Conservation (phyloP, 2,329 filamentous ascomycete species). For the Arthrocladium fulminans region DNA sequence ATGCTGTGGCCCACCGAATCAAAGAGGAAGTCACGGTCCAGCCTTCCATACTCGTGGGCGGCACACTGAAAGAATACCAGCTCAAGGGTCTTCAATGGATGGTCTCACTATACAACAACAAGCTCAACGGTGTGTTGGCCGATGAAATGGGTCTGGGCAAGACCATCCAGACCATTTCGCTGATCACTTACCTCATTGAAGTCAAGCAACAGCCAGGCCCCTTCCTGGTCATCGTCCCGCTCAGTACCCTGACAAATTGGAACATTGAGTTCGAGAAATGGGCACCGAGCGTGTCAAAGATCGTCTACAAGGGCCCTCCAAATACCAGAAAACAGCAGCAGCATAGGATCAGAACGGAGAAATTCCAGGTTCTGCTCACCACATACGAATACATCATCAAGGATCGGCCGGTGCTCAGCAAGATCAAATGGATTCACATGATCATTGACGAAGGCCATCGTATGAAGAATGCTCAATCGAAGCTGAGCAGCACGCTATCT, state of each 20-base stretch:
- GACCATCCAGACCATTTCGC: slow-evolving; percentile 96
- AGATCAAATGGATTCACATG: slow-evolving; percentile 99
- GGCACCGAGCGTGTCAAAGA: slow-evolving; percentile 75
- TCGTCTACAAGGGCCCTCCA: slow-evolving; percentile 96
- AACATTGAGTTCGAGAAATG: slow-evolving; percentile 98
- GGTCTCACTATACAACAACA: slow-evolving; percentile 99
- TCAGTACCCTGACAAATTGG: slow-evolving; percentile 98
- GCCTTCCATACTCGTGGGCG: slow-evolving; percentile 78
- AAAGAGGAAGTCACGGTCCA: slow-evolving; percentile 85
- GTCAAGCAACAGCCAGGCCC: slow-evolving; percentile 85
- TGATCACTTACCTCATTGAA: slow-evolving; percentile 96
- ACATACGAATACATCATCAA: slow-evolving; percentile 99
- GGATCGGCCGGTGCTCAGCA: slow-evolving; percentile 85
- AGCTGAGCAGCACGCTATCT: slow-evolving; percentile 88
- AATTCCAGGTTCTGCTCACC: slow-evolving; percentile 92
- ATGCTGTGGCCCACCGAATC: slow-evolving; percentile 91
- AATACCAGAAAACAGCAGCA: slow-evolving; percentile 80
- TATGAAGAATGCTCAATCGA: slow-evolving; percentile 98
- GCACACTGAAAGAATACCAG: slow-evolving; percentile 93
- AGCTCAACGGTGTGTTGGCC: slow-evolving; percentile 94
- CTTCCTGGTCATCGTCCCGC: slow-evolving; percentile 90
- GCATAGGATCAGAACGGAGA: slow-evolving; percentile 84
- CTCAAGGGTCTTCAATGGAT: slow-evolving; percentile 99
- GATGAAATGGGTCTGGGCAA: slow-evolving; percentile 99
- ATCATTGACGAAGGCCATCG: slow-evolving; percentile 98